phyloP scores from a whole-genome alignment of 2,329 filamentous ascomycete genomes.

The Ceratocystis destructans region DNA sequence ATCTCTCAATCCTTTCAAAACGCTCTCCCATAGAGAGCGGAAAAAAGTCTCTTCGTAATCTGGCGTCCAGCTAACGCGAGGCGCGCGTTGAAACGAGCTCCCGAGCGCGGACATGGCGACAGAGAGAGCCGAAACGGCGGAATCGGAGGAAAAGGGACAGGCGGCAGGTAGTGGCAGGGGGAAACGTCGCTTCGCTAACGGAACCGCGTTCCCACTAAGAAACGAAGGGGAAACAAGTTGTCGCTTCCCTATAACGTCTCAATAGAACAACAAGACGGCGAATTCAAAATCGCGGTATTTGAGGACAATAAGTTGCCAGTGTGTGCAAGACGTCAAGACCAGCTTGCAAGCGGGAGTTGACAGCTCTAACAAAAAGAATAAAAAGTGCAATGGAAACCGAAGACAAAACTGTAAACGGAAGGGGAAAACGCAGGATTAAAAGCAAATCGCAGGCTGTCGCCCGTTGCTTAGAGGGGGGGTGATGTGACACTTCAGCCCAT shows the following conservation, averaged over 20 bases:
- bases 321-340: not conserved
- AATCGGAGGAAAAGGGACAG: not conserved
- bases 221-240: not conserved
- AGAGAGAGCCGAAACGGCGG: not conserved
- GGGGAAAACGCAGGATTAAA: constrained; percentile 11
- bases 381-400: not conserved
- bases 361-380: not conserved
- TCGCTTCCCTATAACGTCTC: too few relatives aligned
- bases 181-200: not conserved
- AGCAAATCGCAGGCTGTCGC: constrained; percentile 6
- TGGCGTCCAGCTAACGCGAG: constrained; percentile 47
- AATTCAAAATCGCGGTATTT: not conserved
- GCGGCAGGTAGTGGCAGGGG: not conserved
- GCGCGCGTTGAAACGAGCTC: constrained; percentile 26
- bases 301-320: not conserved
- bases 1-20: constrained; percentile 39
- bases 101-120: not conserved
- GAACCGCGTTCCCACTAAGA: not conserved
- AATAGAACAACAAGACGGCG: too few relatives aligned
- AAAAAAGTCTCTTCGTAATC: constrained; percentile 48
- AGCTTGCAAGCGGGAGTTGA: not conserved
- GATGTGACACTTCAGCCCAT: not conserved
- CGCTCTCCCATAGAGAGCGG: constrained; percentile 45
- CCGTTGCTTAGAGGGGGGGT: not conserved
- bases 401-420: not conserved